phyloP scores from a whole-genome alignment of 202 grass and related monocot species.

The Carex sylvatica region DNA sequence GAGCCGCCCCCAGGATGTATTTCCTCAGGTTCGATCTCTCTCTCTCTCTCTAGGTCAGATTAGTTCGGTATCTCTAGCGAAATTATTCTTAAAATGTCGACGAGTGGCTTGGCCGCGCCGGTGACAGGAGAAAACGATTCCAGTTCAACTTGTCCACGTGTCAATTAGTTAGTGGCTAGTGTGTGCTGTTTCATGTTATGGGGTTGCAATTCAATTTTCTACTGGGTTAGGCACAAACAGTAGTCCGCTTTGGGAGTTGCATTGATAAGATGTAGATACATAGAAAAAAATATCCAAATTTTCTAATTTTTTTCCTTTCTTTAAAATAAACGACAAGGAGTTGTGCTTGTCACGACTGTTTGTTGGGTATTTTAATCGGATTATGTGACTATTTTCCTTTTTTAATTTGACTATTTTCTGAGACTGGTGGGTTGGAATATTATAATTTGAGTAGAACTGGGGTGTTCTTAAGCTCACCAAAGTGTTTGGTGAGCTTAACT shows the following conservation, averaged over 20 bases:
- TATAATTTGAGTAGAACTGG: too few species aligned
- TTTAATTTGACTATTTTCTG: conserved; percentile 12
- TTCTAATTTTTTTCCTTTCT: background rate
- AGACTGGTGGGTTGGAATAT: conserved; percentile 19
- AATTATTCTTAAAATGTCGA: background rate
- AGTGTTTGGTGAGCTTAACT: too few species aligned
- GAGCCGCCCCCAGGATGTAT: background rate
- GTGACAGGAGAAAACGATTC: background rate
- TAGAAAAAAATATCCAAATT: conserved; percentile 3
- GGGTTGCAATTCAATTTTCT: background rate
- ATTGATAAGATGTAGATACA: conserved; percentile 7
- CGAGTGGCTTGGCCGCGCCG: background rate
- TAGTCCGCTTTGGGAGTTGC: conserved; percentile 8
- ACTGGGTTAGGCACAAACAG: conserved; percentile 21
- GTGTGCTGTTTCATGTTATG: conserved; percentile 4
- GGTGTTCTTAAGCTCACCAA: too few species aligned
- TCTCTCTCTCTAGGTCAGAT: background rate
- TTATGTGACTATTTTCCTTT: background rate
- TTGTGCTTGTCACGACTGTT: conserved; percentile 31
- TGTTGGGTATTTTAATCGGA: conserved; percentile 21
- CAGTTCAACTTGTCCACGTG: background rate
- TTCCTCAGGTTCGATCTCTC: conserved; percentile 12
- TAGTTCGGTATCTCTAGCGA: background rate
- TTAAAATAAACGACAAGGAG: conserved; percentile 13
- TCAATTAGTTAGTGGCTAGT: background rate